Evolutionary conservation across 257 asterid genomes (phyloP).

Genomic region (Ajuga chamaepitys): DNA sequence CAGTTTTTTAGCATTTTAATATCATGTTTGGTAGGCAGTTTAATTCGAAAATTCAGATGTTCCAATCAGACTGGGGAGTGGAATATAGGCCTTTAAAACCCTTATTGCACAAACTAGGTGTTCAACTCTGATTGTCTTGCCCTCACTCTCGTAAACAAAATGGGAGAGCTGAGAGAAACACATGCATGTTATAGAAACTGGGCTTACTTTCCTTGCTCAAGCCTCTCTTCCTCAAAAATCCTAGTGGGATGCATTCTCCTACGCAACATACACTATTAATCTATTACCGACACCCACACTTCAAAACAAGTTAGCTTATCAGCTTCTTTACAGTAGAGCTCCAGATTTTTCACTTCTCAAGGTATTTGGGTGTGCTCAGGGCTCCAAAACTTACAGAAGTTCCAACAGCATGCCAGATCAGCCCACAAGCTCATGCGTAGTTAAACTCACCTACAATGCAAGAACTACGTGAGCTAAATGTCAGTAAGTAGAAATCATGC

Average conservation of each 20-base stretch:
- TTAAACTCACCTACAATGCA: no score
- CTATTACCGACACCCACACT: not conserved
- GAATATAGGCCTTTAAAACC: no score
- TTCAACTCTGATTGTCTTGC: no score
- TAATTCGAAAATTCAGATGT: not conserved
- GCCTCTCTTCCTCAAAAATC: not conserved
- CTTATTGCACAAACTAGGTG: no score
- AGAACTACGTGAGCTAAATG: no score
- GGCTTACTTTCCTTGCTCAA: not conserved
- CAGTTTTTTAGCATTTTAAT: not conserved
- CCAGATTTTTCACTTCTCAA: not conserved
- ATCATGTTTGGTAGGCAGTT: not conserved
- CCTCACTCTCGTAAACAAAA: not conserved
- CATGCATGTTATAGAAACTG: not conserved
- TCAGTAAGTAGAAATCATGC: no score
- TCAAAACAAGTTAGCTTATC: not conserved
- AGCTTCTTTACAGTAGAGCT: fast-evolving
- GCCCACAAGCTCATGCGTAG: no score
- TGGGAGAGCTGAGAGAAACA: not conserved
- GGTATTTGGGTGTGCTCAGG: no score
- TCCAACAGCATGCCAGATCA: no score
- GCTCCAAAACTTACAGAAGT: no score
- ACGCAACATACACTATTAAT: not conserved
- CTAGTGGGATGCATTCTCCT: no score
- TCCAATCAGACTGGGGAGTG: not conserved